A percentile compares a stretch with the other conserved stretches of the same genome.
These are phyloP conservation scores for Penicillium concentricum DNA, from an alignment of 2,329 filamentous ascomycete genomes.

Conservation along the genomic window DNA sequence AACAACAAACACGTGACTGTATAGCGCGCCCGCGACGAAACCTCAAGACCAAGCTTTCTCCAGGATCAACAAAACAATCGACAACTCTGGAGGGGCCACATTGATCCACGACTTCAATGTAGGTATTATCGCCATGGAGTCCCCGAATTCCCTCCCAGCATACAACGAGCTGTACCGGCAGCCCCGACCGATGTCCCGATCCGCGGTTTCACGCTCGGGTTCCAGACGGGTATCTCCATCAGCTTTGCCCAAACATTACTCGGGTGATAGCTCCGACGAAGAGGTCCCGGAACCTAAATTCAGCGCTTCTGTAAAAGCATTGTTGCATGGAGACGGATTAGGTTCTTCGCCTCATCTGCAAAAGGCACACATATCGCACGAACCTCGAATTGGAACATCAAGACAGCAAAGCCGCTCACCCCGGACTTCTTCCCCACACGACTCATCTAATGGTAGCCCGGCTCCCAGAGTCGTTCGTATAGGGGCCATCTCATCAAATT, in stretches of 20 bases:
- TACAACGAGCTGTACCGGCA: constrained; percentile 38
- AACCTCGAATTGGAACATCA: constrained; percentile 26
- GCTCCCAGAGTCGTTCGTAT: constrained; percentile 44
- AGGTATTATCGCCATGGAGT: constrained; percentile 33
- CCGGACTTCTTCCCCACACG: constrained; percentile 38
- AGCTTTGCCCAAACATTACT: constrained; percentile 32
- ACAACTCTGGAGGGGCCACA: constrained; percentile 23
- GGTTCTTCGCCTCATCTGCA: constrained; percentile 50
- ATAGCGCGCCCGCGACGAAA: constrained; percentile 18
- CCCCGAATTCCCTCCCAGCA: constrained; percentile 38
- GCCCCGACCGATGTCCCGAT: constrained; percentile 39
- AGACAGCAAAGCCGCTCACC: constrained; percentile 35
- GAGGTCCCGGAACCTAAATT: constrained; percentile 89
- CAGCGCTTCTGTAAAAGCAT: constrained; percentile 84
- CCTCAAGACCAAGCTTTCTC: constrained; percentile 15
- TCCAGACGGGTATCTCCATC: constrained; percentile 35
- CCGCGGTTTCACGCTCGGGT: constrained; percentile 35
- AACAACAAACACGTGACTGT: constrained; percentile 18
- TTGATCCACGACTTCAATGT: constrained; percentile 31
- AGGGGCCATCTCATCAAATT: constrained; percentile 31
- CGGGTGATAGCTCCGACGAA: constrained; percentile 87
- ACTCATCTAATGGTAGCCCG: constrained; percentile 43
- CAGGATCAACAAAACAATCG: constrained; percentile 27
- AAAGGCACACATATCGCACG: constrained; percentile 26
- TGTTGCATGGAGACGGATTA: constrained; percentile 60